Conservation (phyloP, 73 alveolate genomes). For the Diophrys appendiculata region DNA sequence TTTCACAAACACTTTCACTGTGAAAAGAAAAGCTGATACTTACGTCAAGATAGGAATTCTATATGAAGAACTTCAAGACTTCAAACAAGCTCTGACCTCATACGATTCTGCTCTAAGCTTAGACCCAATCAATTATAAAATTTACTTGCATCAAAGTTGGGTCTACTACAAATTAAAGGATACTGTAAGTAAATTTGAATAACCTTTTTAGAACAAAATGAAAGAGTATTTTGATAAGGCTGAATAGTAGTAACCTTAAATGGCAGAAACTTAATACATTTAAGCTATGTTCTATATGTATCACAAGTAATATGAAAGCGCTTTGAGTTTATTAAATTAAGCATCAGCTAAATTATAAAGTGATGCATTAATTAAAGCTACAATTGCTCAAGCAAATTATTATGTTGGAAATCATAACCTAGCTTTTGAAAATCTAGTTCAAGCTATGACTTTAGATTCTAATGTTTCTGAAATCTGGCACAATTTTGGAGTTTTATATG, state of each 20-base stretch:
- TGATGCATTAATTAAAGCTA: slow-evolving; percentile 64
- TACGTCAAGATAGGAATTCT: slow-evolving; percentile 67
- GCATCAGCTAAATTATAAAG: slow-evolving; percentile 56
- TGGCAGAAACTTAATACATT: slow-evolving; percentile 60
- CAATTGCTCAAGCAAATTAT: slow-evolving; percentile 64
- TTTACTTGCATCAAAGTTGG: slow-evolving; percentile 71
- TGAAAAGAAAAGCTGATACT: slow-evolving; percentile 66
- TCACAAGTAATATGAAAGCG: slow-evolving; percentile 55
- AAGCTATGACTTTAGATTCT: slow-evolving; percentile 59
- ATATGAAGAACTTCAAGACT: slow-evolving; percentile 60
- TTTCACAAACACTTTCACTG: slow-evolving; percentile 62
- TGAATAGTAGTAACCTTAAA: slow-evolving; percentile 47
- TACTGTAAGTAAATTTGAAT: neutral
- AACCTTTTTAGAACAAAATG: slow-evolving; percentile 22
- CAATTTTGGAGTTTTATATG: slow-evolving; percentile 73
- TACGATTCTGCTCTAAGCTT: slow-evolving; percentile 65
- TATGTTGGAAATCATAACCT: slow-evolving; percentile 42
- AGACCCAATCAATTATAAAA: slow-evolving; percentile 56
- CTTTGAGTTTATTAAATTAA: slow-evolving; percentile 10
- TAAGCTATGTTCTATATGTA: slow-evolving; percentile 65
- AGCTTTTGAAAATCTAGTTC: slow-evolving; percentile 75
- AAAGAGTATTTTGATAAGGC: slow-evolving; percentile 60
- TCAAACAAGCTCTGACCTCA: slow-evolving; percentile 54
- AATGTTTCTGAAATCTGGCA: slow-evolving; percentile 68
- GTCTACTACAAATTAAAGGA: slow-evolving; percentile 43